Conservation (phyloP, 768 basidiomycete genomes). For the Amyloporia xantha region DNA sequence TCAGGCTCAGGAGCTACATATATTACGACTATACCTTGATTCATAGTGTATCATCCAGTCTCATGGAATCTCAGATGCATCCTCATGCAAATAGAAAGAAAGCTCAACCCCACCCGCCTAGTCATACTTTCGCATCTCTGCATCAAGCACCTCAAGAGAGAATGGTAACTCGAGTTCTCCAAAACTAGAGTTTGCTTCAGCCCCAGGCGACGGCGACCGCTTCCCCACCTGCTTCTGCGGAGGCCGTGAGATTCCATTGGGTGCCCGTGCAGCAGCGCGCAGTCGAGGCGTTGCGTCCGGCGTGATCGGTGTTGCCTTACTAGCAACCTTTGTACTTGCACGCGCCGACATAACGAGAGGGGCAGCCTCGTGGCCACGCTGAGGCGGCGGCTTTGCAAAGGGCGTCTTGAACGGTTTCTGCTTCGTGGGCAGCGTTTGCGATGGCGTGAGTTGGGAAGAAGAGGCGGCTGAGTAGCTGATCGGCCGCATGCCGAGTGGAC, state of each 20-base stretch:
- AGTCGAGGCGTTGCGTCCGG: slow-evolving; percentile 1
- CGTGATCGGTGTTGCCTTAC: neutral
- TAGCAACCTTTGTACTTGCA: neutral
- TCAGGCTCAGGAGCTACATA: too few species aligned
- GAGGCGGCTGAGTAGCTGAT: neutral
- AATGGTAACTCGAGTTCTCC: neutral
- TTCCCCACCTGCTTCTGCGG: neutral
- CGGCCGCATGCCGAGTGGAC: slow-evolving; percentile 1
- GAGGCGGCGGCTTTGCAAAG: neutral
- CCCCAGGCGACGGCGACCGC: neutral
- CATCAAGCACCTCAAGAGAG: neutral
- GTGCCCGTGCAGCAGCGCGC: neutral
- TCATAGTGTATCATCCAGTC: too few species aligned
- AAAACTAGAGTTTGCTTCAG: slow-evolving; percentile 5
- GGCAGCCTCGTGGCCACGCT: too few species aligned
- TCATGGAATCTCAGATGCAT: too few species aligned
- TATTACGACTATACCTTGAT: too few species aligned
- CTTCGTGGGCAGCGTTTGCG: slow-evolving; percentile 5
- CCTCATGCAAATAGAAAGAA: too few species aligned
- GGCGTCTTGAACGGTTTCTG: slow-evolving; percentile 5
- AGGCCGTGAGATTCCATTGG: neutral
- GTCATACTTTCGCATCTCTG: neutral
- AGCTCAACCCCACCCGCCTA: neutral
- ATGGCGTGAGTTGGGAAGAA: slow-evolving; percentile 4
- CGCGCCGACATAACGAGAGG: neutral